Evolutionary conservation across 73 alveolate genomes (phyloP).

Genomic region (Uronychia binucleata): DNA sequence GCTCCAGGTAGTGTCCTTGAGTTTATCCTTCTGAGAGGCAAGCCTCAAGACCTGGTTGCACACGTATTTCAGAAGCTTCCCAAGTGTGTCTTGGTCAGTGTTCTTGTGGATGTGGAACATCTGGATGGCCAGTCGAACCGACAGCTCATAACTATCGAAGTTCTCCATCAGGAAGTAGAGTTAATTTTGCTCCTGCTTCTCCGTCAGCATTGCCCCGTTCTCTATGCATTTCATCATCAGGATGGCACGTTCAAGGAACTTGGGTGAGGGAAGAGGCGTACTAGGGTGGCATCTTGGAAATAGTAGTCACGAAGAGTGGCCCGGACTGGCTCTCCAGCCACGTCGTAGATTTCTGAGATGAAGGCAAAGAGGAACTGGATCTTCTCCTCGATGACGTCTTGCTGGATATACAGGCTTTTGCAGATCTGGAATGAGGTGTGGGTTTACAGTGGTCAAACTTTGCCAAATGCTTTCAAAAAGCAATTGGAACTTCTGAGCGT

Average conservation of each 20-base stretch:
- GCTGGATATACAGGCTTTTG: not conserved
- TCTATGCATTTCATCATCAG: not conserved
- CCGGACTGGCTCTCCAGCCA: not conserved
- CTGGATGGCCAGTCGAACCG: not conserved
- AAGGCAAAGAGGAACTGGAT: not conserved
- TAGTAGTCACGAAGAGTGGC: not conserved
- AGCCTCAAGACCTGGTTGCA: not conserved
- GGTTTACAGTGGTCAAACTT: too few species aligned
- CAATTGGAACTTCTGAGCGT: not conserved
- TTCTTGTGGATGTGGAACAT: conserved; percentile 6
- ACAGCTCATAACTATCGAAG: not conserved
- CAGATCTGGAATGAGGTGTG: not conserved
- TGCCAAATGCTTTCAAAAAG: not conserved
- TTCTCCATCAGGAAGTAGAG: not conserved
- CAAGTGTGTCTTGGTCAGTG: not conserved
- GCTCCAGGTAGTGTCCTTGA: not conserved
- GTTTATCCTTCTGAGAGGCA: not conserved
- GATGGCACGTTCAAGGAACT: not conserved
- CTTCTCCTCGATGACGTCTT: not conserved
- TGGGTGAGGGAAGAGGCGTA: not conserved
- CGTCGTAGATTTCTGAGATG: not conserved
- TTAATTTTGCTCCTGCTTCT: not conserved
- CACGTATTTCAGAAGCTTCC: not conserved
- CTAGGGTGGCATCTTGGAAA: not conserved
- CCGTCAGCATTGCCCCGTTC: not conserved